Percentiles rank a stretch among this genome's conserved stretches.
These are phyloP conservation scores for Globisporangium cederbergense DNA, from an alignment of 352 stramenopile genomes.

Conservation along the genomic window DNA sequence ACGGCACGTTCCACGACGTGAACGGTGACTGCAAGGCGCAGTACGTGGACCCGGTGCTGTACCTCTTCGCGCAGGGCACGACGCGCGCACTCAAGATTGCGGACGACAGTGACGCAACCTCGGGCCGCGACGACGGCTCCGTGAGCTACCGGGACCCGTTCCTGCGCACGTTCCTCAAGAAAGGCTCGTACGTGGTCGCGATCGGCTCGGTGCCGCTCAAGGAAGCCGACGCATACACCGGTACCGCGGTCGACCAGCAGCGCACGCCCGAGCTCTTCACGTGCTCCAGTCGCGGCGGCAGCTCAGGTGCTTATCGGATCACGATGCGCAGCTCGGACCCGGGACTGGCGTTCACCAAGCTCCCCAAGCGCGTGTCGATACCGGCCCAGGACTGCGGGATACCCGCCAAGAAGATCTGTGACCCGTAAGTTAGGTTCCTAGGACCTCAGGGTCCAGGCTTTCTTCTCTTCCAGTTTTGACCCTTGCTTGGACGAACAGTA, in stretches of 20 bases:
- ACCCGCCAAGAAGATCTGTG: background rate
- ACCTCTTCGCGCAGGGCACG: slow-evolving; percentile 41
- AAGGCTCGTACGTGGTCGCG: slow-evolving; percentile 41
- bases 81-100: slow-evolving; percentile 30
- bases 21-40: slow-evolving; percentile 58
- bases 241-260: slow-evolving; percentile 24
- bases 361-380: background rate
- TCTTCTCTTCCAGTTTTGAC: background rate
- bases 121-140: slow-evolving; percentile 38
- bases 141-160: slow-evolving; percentile 50
- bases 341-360: background rate
- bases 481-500: background rate
- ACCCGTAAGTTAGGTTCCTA: background rate
- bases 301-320: slow-evolving; percentile 34
- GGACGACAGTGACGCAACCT: slow-evolving; percentile 26
- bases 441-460: no score
- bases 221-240: slow-evolving; percentile 22
- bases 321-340: slow-evolving; percentile 29
- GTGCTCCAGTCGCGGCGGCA: slow-evolving; percentile 19
- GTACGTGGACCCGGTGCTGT: slow-evolving; percentile 63
- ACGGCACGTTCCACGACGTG: slow-evolving; percentile 45
- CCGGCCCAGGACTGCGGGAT: background rate
- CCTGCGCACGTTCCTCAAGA: slow-evolving; percentile 44
- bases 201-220: slow-evolving; percentile 34
- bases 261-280: slow-evolving; percentile 30